Evolutionary conservation across 1,284 basidiomycete species (phyloP).

Genomic region (Malassezia obtusa): DNA sequence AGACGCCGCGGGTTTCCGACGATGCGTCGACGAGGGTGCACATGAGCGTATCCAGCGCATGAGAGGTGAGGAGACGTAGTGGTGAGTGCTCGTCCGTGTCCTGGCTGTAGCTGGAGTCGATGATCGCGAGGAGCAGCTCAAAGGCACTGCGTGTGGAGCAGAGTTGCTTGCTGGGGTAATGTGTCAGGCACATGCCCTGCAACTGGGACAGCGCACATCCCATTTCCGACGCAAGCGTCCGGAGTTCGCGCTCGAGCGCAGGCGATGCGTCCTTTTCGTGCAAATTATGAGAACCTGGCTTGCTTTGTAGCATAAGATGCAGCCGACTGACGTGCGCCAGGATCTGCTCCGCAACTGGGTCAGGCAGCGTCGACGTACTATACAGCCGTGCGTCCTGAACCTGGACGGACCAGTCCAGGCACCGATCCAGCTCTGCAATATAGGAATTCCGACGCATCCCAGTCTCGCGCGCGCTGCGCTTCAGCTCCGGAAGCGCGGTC

Average conservation of each 20-base stretch:
- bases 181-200: slow-evolving; percentile 17
- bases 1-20: not conserved
- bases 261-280: not conserved
- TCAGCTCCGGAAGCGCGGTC: not conserved
- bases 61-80: slow-evolving; percentile 9
- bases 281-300: not conserved
- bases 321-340: slow-evolving; percentile 6
- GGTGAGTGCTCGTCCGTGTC: not conserved
- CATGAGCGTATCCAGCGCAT: slow-evolving; percentile 18
- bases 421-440: slow-evolving; percentile 2
- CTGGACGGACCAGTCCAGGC: slow-evolving; percentile 12
- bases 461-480: slow-evolving; percentile 4
- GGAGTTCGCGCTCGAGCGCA: not conserved
- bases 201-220: slow-evolving; percentile 14
- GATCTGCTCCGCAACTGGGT: slow-evolving; percentile 11
- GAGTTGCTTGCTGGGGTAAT: slow-evolving; percentile 9
- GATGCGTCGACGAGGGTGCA: slow-evolving; percentile 15
- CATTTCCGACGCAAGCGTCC: slow-evolving; percentile 12
- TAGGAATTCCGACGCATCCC: slow-evolving; percentile 4
- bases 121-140: slow-evolving; percentile 9
- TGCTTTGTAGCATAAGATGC: slow-evolving; percentile 3
- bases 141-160: slow-evolving; percentile 12
- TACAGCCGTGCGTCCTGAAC: not conserved
- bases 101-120: slow-evolving; percentile 7
- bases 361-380: not conserved